phyloP scores from a whole-genome alignment of 2,329 filamentous ascomycete species.

The Neonectria neomacrospora region DNA sequence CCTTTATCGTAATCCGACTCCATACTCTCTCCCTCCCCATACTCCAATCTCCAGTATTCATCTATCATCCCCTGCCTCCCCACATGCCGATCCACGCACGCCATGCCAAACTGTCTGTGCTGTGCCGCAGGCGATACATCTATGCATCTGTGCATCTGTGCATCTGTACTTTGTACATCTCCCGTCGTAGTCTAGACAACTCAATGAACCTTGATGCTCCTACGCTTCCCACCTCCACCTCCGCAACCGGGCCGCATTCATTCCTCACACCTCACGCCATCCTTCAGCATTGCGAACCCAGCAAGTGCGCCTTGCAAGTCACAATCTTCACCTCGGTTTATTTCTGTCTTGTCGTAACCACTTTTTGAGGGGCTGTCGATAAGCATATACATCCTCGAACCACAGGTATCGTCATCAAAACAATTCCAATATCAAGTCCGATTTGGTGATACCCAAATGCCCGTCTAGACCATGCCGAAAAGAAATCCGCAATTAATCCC shows the following conservation, averaged over 20 bases:
- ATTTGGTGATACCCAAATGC: slow-evolving; percentile 13
- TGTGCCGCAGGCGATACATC: neutral
- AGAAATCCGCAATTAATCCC: slow-evolving; percentile 29
- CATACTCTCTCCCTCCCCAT: neutral
- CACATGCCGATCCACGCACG: neutral
- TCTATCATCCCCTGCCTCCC: neutral
- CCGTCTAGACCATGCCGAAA: slow-evolving; percentile 28
- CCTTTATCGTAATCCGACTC: neutral
- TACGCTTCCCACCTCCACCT: neutral
- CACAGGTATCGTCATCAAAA: slow-evolving; percentile 2
- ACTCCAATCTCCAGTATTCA: neutral
- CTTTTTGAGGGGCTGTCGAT: slow-evolving; percentile 3
- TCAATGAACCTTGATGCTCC: neutral
- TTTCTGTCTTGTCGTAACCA: slow-evolving; percentile 10
- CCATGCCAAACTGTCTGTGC: neutral
- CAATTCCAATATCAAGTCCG: slow-evolving; percentile 19
- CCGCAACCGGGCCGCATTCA: neutral
- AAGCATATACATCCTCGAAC: slow-evolving; percentile 12
- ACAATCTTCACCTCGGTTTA: neutral
- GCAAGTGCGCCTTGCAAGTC: slow-evolving; percentile 3
- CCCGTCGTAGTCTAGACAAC: neutral
- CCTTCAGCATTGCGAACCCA: neutral
- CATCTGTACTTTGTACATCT: no score
- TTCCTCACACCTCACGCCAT: slow-evolving; percentile 13
- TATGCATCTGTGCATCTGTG: no score